A percentile compares a stretch with the other conserved stretches of the same genome.
phyloP scores from a whole-genome alignment of 176 grass and related monocot genomes.

The Carex parvula region DNA sequence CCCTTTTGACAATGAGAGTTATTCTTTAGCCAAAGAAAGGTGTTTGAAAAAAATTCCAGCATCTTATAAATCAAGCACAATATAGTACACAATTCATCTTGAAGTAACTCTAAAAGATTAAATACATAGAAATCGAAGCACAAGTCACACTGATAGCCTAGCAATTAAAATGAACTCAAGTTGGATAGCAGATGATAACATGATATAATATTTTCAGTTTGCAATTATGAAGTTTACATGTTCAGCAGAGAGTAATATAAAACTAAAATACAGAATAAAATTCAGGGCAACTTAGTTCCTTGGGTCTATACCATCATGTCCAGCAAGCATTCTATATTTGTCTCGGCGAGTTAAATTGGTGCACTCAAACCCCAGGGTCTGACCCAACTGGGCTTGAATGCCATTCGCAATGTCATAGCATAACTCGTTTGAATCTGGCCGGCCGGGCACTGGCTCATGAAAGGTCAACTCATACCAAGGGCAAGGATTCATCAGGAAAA shows the following conservation, averaged over 20 bases:
- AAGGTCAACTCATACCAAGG: constrained; percentile 39
- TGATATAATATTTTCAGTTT: not conserved
- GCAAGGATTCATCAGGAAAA: constrained; percentile 62
- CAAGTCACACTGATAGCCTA: not conserved
- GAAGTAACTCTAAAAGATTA: constrained; percentile 3
- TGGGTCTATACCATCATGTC: constrained; percentile 31
- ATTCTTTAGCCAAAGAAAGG: not conserved
- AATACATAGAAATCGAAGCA: not conserved
- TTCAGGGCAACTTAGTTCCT: not conserved
- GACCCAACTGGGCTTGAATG: constrained; percentile 34
- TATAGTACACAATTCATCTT: not conserved
- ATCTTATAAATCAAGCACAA: not conserved
- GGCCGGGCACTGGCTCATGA: constrained; percentile 2
- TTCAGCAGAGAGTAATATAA: not conserved
- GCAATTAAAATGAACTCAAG: not conserved
- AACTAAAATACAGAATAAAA: not conserved
- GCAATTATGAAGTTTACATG: not conserved
- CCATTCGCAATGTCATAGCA: constrained; percentile 36
- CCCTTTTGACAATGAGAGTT: not conserved
- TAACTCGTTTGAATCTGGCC: not conserved
- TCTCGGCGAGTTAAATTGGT: constrained; percentile 43
- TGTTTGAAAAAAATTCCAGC: not conserved
- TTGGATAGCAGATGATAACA: not conserved
- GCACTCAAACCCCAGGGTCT: constrained; percentile 41
- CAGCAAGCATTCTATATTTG: constrained; percentile 44